A percentile compares a stretch with the other conserved stretches of the same genome.
phyloP scores from a whole-genome alignment of 2,329 filamentous ascomycete species.

The Byssochlamys sp. region DNA sequence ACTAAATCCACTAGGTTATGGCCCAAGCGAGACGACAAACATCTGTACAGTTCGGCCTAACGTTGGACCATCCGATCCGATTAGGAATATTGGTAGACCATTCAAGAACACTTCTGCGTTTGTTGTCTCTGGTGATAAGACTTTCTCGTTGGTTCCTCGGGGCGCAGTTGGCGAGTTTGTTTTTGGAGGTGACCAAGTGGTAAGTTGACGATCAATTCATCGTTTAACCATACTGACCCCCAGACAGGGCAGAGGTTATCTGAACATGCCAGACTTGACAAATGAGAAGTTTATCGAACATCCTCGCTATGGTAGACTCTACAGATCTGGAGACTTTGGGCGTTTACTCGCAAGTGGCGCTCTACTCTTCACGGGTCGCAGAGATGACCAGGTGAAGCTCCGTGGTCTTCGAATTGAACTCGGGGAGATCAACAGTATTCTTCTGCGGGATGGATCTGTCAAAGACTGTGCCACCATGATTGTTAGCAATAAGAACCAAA shows the following conservation, averaged over 20 bases:
- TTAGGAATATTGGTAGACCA: conserved; percentile 66
- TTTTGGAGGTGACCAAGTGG: conserved; percentile 76
- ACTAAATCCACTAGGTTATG: conserved; percentile 47
- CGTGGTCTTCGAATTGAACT: conserved; percentile 72
- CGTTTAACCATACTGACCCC: conserved; percentile 3
- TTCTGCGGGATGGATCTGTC: conserved; percentile 46
- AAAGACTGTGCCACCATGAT: conserved; percentile 58
- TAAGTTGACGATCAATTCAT: conserved; percentile 18
- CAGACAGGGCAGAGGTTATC: conserved; percentile 53
- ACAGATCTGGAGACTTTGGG: conserved; percentile 74
- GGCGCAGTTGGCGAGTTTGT: conserved; percentile 75
- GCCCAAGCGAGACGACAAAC: conserved; percentile 77
- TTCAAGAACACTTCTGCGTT: conserved; percentile 69
- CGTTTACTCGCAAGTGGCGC: conserved; percentile 68
- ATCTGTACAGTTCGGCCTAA: conserved; percentile 65
- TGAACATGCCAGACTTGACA: conserved; percentile 56
- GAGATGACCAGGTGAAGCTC: conserved; percentile 74
- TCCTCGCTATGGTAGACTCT: conserved; percentile 59
- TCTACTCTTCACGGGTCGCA: conserved; percentile 60
- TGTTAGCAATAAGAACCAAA: conserved; percentile 31
- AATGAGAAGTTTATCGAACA: conserved; percentile 60
- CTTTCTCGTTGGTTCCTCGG: conserved; percentile 50
- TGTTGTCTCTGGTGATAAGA: conserved; percentile 42
- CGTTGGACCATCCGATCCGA: conserved; percentile 48
- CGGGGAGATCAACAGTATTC: conserved; percentile 58